A percentile compares a stretch with the other conserved stretches of the same genome.
phyloP scores from a whole-genome alignment of 208 protist genomes.

The Acanthamoeba royreba region DNA sequence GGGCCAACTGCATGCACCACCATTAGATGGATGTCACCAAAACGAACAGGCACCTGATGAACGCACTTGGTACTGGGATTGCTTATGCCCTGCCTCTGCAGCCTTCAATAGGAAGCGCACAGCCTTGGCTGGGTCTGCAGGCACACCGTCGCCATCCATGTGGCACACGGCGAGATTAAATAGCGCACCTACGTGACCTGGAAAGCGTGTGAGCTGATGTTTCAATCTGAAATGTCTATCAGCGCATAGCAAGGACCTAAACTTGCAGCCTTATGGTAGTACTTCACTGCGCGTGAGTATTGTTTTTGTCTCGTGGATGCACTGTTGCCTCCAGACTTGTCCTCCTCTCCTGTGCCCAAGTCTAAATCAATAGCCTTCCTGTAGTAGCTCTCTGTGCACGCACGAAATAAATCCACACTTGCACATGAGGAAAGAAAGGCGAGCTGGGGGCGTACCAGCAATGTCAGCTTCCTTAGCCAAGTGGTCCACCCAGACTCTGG shows the following conservation, averaged over 20 bases:
- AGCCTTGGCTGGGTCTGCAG: not conserved
- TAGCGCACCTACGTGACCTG: not conserved
- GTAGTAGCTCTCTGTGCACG: not conserved
- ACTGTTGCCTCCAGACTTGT: not conserved
- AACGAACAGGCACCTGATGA: no score
- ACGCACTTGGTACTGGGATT: slow-evolving; percentile 14
- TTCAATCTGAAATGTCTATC: not conserved
- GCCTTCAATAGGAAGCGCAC: not conserved
- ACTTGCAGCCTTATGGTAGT: slow-evolving; percentile 4
- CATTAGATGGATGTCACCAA: not conserved
- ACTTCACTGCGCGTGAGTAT: not conserved
- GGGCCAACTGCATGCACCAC: not conserved
- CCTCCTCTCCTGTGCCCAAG: not conserved
- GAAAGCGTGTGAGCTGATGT: not conserved
- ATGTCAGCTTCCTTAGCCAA: not conserved
- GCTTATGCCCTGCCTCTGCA: slow-evolving; percentile 22
- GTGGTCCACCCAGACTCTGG: not conserved
- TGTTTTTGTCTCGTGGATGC: not conserved
- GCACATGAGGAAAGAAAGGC: not conserved
- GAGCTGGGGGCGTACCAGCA: not conserved
- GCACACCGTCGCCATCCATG: slow-evolving; percentile 32
- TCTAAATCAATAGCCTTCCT: not conserved
- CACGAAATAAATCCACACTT: no score
- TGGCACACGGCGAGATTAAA: slow-evolving; percentile 30
- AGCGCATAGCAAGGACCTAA: not conserved